Conservation (phyloP, 2,329 filamentous ascomycete genomes). For the Tolypocladium ophioglossoides region DNA sequence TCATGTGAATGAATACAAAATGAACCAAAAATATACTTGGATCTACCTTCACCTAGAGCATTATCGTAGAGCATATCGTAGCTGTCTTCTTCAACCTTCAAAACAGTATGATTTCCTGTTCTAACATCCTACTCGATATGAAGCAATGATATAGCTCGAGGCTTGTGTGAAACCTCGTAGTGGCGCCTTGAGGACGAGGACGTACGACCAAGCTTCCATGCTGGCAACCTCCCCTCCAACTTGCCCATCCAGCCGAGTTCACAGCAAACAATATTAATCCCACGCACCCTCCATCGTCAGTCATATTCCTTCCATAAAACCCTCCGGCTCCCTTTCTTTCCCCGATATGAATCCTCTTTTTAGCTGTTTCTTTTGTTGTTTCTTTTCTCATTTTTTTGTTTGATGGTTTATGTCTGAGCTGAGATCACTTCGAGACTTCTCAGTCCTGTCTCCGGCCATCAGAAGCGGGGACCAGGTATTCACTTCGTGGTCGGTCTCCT, state of each 20-base stretch:
- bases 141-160: neutral
- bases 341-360: neutral
- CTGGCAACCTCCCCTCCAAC: neutral
- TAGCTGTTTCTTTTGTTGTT: neutral
- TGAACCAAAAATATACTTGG: neutral
- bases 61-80: too few species aligned
- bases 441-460: neutral
- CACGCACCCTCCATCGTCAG: neutral
- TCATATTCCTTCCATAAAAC: neutral
- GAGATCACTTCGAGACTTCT: neutral
- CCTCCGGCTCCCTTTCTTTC: neutral
- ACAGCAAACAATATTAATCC: neutral
- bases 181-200: neutral
- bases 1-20: neutral
- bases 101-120: neutral
- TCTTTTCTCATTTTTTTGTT: neutral
- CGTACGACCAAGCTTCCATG: neutral
- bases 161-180: neutral
- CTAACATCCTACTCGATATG: neutral
- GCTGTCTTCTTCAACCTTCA: neutral
- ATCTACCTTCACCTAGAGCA: too few species aligned
- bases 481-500: neutral
- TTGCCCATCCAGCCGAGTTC: neutral
- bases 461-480: neutral
- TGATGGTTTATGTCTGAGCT: neutral